Percentiles rank a stretch among this genome's conserved stretches.
These are phyloP conservation scores for Metschnikowia gruessii DNA, from an alignment of 805 yeast genomes.

Conservation along the genomic window DNA sequence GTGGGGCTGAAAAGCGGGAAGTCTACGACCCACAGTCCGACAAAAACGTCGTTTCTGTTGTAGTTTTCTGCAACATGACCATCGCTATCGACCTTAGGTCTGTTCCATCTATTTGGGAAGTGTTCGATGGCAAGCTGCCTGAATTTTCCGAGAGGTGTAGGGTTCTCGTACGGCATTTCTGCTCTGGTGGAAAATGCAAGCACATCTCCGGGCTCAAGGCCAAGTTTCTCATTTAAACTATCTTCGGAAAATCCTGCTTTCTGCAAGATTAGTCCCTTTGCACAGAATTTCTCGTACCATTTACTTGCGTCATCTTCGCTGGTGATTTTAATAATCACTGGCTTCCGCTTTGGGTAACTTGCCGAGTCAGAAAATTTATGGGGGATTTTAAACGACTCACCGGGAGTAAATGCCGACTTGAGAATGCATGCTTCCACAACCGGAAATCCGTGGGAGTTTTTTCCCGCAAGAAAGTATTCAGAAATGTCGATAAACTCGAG, in stretches of 20 bases:
- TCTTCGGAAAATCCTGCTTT: slow-evolving; percentile 18
- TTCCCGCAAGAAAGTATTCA: slow-evolving; percentile 30
- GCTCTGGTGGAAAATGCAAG: slow-evolving; percentile 79
- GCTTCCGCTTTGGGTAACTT: slow-evolving; percentile 56
- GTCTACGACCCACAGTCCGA: slow-evolving; percentile 82
- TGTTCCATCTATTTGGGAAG: slow-evolving; percentile 50
- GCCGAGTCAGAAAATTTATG: slow-evolving; percentile 35
- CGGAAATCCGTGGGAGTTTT: slow-evolving; percentile 47
- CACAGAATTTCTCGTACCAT: slow-evolving; percentile 46
- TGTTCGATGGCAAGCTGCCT: slow-evolving; percentile 68
- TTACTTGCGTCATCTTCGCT: slow-evolving; percentile 33
- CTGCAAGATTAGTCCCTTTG: slow-evolving; percentile 23
- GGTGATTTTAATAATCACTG: slow-evolving; percentile 52
- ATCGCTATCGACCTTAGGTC: slow-evolving; percentile 29
- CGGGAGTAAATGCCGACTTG: slow-evolving; percentile 42
- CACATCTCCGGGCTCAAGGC: slow-evolving; percentile 63
- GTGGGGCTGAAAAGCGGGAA: slow-evolving; percentile 89
- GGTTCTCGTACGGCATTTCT: slow-evolving; percentile 74
- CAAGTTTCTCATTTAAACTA: slow-evolving; percentile 27
- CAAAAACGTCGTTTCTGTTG: slow-evolving; percentile 40
- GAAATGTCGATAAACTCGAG: slow-evolving; percentile 51
- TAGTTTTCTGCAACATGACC: slow-evolving; percentile 13
- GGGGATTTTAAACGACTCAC: slow-evolving; percentile 32
- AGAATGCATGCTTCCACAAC: slow-evolving; percentile 74
- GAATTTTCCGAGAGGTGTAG: slow-evolving; percentile 88